These are phyloP conservation scores for Sugiyamaella neomexicana DNA, from an alignment of 1,139 yeast species.

Conservation along the genomic window DNA sequence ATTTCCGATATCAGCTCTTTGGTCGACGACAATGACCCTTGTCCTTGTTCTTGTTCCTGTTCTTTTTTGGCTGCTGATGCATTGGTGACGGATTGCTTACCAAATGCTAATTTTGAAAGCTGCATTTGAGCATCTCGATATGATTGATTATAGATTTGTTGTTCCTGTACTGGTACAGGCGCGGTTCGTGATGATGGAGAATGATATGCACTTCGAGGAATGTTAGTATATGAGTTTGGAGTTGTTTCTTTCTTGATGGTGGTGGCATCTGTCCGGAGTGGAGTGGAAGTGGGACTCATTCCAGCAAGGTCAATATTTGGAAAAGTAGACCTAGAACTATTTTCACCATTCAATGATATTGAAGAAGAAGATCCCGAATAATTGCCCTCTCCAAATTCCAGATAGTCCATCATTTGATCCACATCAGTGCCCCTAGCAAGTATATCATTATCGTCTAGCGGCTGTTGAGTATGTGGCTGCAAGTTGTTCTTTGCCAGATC, in stretches of 20 bases:
- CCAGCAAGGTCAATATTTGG: not conserved
- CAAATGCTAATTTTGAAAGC: slow-evolving; percentile 27
- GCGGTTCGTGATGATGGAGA: not conserved
- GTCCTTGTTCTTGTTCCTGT: not conserved
- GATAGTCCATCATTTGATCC: slow-evolving; percentile 21
- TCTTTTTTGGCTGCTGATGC: not conserved
- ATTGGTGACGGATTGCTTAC: slow-evolving; percentile 20
- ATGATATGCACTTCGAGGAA: not conserved
- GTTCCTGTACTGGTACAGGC: not conserved
- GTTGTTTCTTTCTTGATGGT: not conserved
- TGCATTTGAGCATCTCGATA: slow-evolving; percentile 27
- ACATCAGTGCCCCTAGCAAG: slow-evolving; percentile 5
- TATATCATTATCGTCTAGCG: not conserved
- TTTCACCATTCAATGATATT: slow-evolving; percentile 11
- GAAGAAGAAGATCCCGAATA: slow-evolving; percentile 15
- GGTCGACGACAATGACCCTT: not conserved
- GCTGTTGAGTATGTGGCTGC: no score
- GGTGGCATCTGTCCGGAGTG: not conserved
- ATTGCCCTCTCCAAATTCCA: slow-evolving; percentile 20
- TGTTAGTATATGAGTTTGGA: not conserved
- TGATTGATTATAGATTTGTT: slow-evolving; percentile 10
- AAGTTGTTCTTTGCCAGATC: not conserved
- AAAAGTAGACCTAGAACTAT: not conserved
- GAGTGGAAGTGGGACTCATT: not conserved
- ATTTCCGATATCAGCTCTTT: slow-evolving; percentile 13